These are phyloP conservation scores for Podospora pseudoanserina DNA, from an alignment of 495 filamentous ascomycete genomes.

Conservation along the genomic window DNA sequence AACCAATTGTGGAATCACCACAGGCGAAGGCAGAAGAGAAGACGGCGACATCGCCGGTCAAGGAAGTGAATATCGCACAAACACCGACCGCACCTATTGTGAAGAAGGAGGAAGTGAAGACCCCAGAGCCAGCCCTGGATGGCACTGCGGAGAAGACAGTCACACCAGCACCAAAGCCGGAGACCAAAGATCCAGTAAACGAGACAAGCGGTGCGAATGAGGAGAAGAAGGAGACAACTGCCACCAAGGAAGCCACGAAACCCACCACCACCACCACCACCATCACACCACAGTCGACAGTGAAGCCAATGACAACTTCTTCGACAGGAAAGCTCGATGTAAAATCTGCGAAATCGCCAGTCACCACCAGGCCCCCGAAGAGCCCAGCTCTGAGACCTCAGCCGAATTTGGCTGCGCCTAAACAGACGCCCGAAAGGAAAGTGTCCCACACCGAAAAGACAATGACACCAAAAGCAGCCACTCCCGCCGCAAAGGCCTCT, in stretches of 20 bases:
- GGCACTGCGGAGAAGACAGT: constrained; percentile 1
- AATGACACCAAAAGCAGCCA: constrained; percentile 28
- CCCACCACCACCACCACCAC: constrained; percentile 38
- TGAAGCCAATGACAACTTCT: constrained; percentile 29
- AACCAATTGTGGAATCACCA: constrained; percentile 37
- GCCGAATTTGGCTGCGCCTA: constrained; percentile 18
- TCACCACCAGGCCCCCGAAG: constrained; percentile 29
- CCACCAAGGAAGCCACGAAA: constrained; percentile 39
- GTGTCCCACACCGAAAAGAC: constrained; percentile 24
- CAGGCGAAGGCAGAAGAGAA: constrained; percentile 17
- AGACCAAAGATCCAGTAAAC: constrained; percentile 1
- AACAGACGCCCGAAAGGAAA: constrained; percentile 35
- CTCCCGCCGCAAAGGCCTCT: constrained; percentile 28
- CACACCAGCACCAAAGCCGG: neutral
- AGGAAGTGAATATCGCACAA: constrained; percentile 15
- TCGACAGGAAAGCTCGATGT: constrained; percentile 37
- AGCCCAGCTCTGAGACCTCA: constrained; percentile 27
- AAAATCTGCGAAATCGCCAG: constrained; percentile 39
- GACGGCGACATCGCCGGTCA: constrained; percentile 10
- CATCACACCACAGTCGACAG: constrained; percentile 26
- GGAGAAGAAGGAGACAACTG: constrained; percentile 21
- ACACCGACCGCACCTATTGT: constrained; percentile 18
- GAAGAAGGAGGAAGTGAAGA: neutral
- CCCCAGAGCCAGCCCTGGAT: neutral
- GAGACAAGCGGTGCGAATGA: constrained; percentile 14